These are phyloP conservation scores for Russula sp. DNA, from an alignment of 768 basidiomycete species.

Conservation along the genomic window DNA sequence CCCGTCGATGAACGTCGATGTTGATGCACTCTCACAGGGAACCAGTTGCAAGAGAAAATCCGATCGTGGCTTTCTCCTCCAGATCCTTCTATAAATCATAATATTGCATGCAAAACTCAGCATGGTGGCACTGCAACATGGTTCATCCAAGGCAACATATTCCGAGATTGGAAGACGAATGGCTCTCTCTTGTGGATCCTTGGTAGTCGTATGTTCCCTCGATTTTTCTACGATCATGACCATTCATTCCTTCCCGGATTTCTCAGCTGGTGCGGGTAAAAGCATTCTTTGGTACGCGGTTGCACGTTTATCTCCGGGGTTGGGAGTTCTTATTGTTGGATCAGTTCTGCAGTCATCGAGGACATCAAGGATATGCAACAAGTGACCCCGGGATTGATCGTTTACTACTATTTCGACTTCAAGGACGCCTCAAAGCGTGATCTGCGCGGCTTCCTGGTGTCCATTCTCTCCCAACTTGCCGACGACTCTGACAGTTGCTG, in stretches of 20 bases:
- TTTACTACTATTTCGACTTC: constrained; percentile 1
- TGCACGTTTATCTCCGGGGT: no score
- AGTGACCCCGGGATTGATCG: not conserved
- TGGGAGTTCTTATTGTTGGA: not conserved
- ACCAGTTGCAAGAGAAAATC: not conserved
- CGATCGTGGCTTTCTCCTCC: constrained; percentile 3
- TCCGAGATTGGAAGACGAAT: not conserved
- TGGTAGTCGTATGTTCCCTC: not conserved
- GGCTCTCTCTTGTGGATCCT: constrained; percentile 1
- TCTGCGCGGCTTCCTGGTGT: not conserved
- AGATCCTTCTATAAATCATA: not conserved
- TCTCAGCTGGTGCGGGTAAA: constrained; percentile 2
- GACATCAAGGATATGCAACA: not conserved
- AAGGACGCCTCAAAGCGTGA: not conserved
- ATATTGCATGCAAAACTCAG: not conserved
- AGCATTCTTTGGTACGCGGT: not conserved
- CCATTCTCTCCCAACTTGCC: not conserved
- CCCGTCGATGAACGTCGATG: no score
- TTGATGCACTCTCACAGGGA: not conserved
- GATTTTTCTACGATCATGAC: no score
- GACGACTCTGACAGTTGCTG: no score
- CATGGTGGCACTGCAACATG: not conserved
- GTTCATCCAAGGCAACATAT: not conserved
- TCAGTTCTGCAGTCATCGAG: not conserved
- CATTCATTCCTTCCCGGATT: not conserved